A percentile compares a stretch with the other conserved stretches of the same genome.
These are phyloP conservation scores for Lophiostoma macrostomum DNA, from an alignment of 495 filamentous ascomycete genomes.

Conservation along the genomic window DNA sequence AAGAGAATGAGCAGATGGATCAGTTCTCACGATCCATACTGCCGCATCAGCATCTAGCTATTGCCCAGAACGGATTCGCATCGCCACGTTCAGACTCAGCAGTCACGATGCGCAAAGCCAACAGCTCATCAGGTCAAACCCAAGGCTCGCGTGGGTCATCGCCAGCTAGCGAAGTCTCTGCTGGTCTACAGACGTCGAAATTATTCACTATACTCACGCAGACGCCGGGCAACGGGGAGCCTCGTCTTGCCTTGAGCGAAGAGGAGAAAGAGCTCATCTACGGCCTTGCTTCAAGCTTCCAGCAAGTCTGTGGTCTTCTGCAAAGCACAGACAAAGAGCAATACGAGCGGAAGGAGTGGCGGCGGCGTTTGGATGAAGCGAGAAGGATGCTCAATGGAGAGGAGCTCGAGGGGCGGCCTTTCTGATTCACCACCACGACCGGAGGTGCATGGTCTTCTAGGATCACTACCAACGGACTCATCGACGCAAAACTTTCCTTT, in stretches of 20 bases:
- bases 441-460: too few species aligned
- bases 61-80: not conserved
- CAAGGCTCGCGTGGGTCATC: slow-evolving; percentile 15
- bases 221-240: slow-evolving; percentile 55
- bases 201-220: slow-evolving; percentile 41
- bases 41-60: not conserved
- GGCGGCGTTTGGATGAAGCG: slow-evolving; percentile 70
- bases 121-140: slow-evolving; percentile 1
- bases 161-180: slow-evolving; percentile 39
- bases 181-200: slow-evolving; percentile 30
- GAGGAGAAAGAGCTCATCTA: slow-evolving; percentile 63
- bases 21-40: slow-evolving; percentile 25
- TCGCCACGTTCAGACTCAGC: slow-evolving; percentile 36
- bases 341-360: slow-evolving; percentile 59
- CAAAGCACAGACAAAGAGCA: slow-evolving; percentile 59
- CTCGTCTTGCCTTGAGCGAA: slow-evolving; percentile 26
- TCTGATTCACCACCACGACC: too few species aligned
- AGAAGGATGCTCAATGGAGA: slow-evolving; percentile 65
- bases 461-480: not conserved
- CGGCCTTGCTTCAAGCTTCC: slow-evolving; percentile 68
- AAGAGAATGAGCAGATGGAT: slow-evolving; percentile 38
- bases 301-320: slow-evolving; percentile 64
- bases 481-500: slow-evolving; percentile 5
- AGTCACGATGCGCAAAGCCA: slow-evolving; percentile 33
- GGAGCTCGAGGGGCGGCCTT: slow-evolving; percentile 12